Evolutionary conservation across 441 rosid genomes (phyloP).

Genomic region (Brassica balearica): DNA sequence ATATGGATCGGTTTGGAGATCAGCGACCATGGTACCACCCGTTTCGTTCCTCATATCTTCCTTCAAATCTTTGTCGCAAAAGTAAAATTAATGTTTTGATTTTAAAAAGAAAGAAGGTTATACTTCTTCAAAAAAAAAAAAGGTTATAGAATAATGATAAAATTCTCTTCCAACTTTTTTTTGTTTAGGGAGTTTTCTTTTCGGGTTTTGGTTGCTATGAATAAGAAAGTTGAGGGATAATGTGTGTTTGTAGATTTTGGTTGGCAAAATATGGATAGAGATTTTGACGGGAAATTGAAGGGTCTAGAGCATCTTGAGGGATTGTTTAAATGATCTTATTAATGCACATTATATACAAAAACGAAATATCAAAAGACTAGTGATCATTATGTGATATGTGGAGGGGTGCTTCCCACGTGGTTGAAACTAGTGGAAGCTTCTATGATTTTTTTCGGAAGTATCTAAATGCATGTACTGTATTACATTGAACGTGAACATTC

Average conservation of each 20-base stretch:
- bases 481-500: constrained; percentile 24
- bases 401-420: constrained; percentile 40
- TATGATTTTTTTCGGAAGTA: background rate
- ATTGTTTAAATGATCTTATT: constrained; percentile 30
- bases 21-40: constrained; percentile 44
- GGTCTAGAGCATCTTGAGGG: constrained; percentile 33
- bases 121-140: background rate
- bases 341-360: constrained; percentile 18
- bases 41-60: constrained; percentile 39
- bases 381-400: constrained; percentile 34
- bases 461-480: background rate
- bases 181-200: background rate
- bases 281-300: constrained; percentile 25
- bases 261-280: constrained; percentile 28
- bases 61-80: constrained; percentile 23
- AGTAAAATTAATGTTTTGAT: constrained; percentile 34
- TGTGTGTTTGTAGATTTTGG: constrained; percentile 31
- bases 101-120: background rate
- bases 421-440: constrained; percentile 29
- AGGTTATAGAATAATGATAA: constrained; percentile 21
- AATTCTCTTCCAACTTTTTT: background rate
- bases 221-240: constrained; percentile 21
- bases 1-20: constrained; percentile 39
- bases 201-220: constrained; percentile 26
- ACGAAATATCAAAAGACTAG: constrained; percentile 12